phyloP scores from a whole-genome alignment of 2,329 filamentous ascomycete genomes.

The Orbilia brochopaga region DNA sequence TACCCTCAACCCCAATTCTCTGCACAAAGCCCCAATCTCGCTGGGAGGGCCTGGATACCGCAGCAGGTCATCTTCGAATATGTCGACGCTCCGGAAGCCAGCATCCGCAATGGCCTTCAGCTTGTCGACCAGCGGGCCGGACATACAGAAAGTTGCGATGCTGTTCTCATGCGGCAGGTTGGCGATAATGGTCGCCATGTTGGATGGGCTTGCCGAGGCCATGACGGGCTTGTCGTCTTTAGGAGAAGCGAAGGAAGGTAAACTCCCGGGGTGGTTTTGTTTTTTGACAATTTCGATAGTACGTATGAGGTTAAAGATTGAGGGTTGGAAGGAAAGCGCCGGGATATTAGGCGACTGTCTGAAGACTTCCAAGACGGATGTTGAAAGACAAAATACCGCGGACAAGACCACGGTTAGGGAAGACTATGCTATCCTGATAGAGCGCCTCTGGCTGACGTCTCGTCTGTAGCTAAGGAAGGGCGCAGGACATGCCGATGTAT shows the following conservation, averaged over 20 bases:
- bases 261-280: conserved; percentile 36
- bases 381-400: conserved; percentile 37
- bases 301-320: conserved; percentile 30
- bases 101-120: conserved; percentile 50
- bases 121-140: conserved; percentile 50
- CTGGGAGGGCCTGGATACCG: conserved; percentile 49
- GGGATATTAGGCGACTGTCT: conserved; percentile 21
- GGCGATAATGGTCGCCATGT: conserved; percentile 32
- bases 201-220: conserved; percentile 46
- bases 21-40: conserved; percentile 49
- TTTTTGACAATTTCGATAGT: conserved; percentile 35
- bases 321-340: conserved; percentile 22
- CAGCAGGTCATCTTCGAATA: conserved; percentile 52
- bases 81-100: conserved; percentile 51
- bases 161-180: conserved; percentile 51
- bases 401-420: conserved; percentile 21
- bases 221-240: conserved; percentile 41
- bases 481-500: conserved; percentile 40
- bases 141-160: conserved; percentile 52
- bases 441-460: conserved; percentile 26
- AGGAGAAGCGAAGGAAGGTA: conserved; percentile 21
- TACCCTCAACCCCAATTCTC: conserved; percentile 52
- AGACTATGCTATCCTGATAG: conserved; percentile 25
- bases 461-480: conserved; percentile 25
- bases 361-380: conserved; percentile 36